These are phyloP conservation scores for Entophlyctis luteolus DNA, from an alignment of 192 early-diverging fungal genomes.

Conservation along the genomic window DNA sequence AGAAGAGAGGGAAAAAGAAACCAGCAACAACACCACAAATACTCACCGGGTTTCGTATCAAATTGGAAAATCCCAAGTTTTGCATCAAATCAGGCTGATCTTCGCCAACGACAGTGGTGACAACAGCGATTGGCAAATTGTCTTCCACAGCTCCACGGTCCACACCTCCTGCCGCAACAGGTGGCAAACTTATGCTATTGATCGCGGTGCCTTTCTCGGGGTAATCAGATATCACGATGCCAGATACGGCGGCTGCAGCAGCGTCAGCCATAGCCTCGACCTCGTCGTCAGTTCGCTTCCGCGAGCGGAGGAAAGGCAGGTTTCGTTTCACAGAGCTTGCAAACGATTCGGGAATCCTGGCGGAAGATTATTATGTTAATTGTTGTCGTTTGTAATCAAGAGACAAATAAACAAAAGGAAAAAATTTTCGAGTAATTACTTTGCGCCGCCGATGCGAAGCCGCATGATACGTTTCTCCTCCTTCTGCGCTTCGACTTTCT, in stretches of 20 bases:
- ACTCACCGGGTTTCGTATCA: constrained; percentile 40
- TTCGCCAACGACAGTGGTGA: neutral
- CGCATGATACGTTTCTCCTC: constrained; percentile 4
- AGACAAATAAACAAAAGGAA: neutral
- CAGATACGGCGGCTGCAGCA: constrained; percentile 1
- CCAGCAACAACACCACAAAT: neutral
- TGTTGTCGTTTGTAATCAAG: neutral
- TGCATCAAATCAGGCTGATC: constrained; percentile 35
- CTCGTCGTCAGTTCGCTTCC: neutral
- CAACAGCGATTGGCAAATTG: neutral
- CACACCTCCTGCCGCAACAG: neutral
- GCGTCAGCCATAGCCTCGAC: neutral
- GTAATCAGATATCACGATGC: neutral
- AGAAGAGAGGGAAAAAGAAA: neutral
- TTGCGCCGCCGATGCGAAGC: constrained; percentile 11
- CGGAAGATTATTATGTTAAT: neutral
- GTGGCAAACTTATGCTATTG: neutral
- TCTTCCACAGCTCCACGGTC: neutral
- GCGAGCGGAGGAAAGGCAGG: neutral
- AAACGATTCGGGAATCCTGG: neutral
- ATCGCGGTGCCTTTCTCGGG: neutral
- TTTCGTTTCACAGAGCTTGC: constrained; percentile 3
- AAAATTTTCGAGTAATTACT: neutral
- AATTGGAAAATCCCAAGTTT: constrained; percentile 26
- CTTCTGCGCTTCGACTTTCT: constrained; percentile 37